Percentiles rank a stretch among this genome's conserved stretches.
phyloP scores from a whole-genome alignment of 805 yeast species.

The Yarrowia keelungensis region DNA sequence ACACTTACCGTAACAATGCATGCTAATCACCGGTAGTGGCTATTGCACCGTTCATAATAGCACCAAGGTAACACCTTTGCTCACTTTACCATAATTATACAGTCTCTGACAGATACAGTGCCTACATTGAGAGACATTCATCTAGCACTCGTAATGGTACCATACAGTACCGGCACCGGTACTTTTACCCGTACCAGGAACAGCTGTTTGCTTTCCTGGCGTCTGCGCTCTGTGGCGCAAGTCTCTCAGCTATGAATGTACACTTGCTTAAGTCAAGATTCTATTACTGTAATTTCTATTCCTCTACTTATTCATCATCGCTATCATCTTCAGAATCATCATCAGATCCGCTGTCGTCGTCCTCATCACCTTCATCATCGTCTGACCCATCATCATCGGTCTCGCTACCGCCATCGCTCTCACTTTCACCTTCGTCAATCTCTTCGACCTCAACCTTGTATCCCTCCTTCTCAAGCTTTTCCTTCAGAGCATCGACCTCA shows the following conservation, averaged over 20 bases:
- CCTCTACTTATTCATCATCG: conserved; percentile 6
- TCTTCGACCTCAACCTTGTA: conserved; percentile 68
- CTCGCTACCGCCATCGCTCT: conserved; percentile 43
- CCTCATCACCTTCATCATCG: conserved; percentile 42
- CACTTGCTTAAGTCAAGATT: background rate
- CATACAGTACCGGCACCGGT: background rate
- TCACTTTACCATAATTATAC: too few relatives aligned
- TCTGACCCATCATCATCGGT: conserved; percentile 45
- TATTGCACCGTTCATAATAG: too few relatives aligned
- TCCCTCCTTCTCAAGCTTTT: conserved; percentile 60
- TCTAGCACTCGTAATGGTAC: background rate
- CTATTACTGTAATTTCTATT: background rate
- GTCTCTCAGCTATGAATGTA: too few relatives aligned
- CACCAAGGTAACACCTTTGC: too few relatives aligned
- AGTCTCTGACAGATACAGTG: too few relatives aligned
- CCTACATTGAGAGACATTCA: too few relatives aligned
- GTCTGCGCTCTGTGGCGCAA: too few relatives aligned
- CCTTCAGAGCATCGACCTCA: conserved; percentile 57
- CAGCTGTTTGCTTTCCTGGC: too few relatives aligned
- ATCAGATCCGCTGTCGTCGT: conserved; percentile 40
- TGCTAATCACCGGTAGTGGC: too few relatives aligned
- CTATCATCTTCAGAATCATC: background rate
- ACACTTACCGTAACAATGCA: too few relatives aligned
- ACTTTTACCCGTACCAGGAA: background rate
- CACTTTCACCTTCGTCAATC: conserved; percentile 48